Conservation (phyloP, 306 rosid species). For the Vigna nakashimae region DNA sequence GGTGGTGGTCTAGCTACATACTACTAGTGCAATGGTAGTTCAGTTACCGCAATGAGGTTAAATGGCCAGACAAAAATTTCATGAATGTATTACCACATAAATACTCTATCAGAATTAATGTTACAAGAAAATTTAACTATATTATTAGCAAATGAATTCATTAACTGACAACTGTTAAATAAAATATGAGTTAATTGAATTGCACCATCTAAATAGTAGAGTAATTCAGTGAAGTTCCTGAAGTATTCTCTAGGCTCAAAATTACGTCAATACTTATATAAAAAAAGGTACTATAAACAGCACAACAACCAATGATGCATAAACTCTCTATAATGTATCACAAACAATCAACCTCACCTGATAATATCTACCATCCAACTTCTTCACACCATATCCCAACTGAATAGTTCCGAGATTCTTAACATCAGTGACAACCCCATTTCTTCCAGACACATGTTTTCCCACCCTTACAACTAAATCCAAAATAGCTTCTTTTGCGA, state of each 20-base stretch:
- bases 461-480: constrained; percentile 77
- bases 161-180: neutral
- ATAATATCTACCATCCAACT: constrained; percentile 85
- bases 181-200: constrained; percentile 5
- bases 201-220: constrained; percentile 4
- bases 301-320: neutral
- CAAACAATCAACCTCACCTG: constrained; percentile 56
- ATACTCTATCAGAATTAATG: too few species aligned
- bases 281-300: neutral
- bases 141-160: constrained; percentile 3
- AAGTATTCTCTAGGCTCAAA: neutral
- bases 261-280: neutral
- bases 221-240: neutral
- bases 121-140: neutral
- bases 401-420: constrained; percentile 68
- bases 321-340: neutral
- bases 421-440: constrained; percentile 74
- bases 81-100: neutral
- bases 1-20: neutral
- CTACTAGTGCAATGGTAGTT: neutral
- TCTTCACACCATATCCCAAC: constrained; percentile 87
- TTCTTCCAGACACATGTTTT: constrained; percentile 73
- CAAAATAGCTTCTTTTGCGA: constrained; percentile 58
- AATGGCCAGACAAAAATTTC: neutral
- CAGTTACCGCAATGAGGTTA: neutral